phyloP scores from a whole-genome alignment of 2,329 filamentous ascomycete species.

The Aspergillus japonicus region DNA sequence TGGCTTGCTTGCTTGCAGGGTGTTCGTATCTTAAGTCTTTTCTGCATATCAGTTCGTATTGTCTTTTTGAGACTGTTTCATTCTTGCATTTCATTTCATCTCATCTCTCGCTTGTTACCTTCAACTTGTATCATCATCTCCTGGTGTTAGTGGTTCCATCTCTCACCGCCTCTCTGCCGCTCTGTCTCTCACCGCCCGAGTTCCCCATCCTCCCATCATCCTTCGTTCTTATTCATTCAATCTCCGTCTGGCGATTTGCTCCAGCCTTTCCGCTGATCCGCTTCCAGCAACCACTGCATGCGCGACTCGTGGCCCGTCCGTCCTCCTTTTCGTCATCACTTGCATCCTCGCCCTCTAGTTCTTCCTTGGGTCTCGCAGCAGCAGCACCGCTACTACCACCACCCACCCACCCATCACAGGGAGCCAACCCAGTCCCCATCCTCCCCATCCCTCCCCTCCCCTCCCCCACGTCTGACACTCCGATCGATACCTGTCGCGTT shows the following conservation, averaged over 20 bases:
- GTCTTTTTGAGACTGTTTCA: background rate
- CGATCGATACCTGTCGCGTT: constrained; percentile 23
- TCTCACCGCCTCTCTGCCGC: constrained; percentile 17
- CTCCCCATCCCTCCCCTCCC: constrained; percentile 14
- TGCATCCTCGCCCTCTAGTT: constrained; percentile 19
- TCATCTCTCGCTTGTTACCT: background rate
- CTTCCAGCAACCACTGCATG: constrained; percentile 32
- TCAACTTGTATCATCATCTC: background rate
- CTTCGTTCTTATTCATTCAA: constrained; percentile 3
- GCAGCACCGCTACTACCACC: background rate
- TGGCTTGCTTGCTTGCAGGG: background rate
- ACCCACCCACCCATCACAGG: background rate
- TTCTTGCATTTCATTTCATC: background rate
- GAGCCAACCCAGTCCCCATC: constrained; percentile 17
- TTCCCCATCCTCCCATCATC: constrained; percentile 21
- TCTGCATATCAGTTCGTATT: background rate
- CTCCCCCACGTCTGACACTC: constrained; percentile 13
- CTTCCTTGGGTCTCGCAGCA: constrained; percentile 16
- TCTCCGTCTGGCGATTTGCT: constrained; percentile 26
- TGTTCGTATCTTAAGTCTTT: background rate
- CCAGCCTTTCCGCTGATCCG: constrained; percentile 31
- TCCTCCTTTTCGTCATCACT: constrained; percentile 22
- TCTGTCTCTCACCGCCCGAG: constrained; percentile 19
- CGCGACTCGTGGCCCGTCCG: constrained; percentile 25
- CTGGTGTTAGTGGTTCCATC: background rate